Percentiles rank a stretch among this genome's conserved stretches.
Evolutionary conservation across 352 stramenopile species (phyloP).

Genomic region (Albugo candida): DNA sequence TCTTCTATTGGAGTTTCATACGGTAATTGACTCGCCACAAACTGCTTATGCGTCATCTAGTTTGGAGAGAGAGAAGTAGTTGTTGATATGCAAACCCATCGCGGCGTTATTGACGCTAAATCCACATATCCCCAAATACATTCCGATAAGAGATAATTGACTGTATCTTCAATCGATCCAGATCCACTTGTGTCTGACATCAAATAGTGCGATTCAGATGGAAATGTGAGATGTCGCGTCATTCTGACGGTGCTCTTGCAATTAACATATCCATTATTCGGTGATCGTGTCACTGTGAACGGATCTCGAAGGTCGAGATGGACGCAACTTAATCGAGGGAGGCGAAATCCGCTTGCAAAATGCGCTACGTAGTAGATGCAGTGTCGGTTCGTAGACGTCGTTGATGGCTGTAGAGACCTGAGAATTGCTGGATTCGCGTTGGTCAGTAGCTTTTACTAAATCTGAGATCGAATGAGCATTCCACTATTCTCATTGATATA

Average conservation of each 20-base stretch:
- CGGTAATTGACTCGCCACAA: constrained; percentile 46
- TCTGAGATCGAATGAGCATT: no score
- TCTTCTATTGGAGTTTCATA: constrained; percentile 28
- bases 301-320: no score
- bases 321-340: no score
- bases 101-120: background rate
- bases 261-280: no score
- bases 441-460: no score
- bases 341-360: no score
- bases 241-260: background rate
- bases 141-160: constrained; percentile 71
- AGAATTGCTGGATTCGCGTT: no score
- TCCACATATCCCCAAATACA: constrained; percentile 51
- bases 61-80: background rate
- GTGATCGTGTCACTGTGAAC: no score
- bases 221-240: constrained; percentile 41
- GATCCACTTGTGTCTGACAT: constrained; percentile 78
- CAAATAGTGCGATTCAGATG: constrained; percentile 79
- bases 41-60: constrained; percentile 68
- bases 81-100: background rate
- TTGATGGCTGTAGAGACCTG: no score
- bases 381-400: no score
- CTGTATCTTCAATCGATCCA: constrained; percentile 75
- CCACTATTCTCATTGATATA: background rate
- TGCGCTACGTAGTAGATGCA: no score